These are phyloP conservation scores for Ephemerocybe angulata DNA, from an alignment of 768 basidiomycete species.

Conservation along the genomic window DNA sequence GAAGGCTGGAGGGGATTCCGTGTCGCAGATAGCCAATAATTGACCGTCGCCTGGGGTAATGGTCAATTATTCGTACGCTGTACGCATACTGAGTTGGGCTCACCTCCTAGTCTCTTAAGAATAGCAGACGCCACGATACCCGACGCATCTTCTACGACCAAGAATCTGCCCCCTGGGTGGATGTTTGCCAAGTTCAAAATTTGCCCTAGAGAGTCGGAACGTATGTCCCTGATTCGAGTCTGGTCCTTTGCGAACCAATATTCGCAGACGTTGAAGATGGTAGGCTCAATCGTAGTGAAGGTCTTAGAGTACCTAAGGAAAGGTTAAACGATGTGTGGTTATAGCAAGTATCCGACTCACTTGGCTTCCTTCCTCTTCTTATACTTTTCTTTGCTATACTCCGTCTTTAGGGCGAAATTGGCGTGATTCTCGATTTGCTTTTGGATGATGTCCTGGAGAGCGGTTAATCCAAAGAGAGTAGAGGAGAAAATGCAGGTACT, in stretches of 20 bases:
- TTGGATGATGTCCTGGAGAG: slow-evolving; percentile 85
- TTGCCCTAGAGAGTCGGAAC: slow-evolving; percentile 86
- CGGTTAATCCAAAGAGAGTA: slow-evolving; percentile 10
- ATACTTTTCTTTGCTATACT: slow-evolving; percentile 99
- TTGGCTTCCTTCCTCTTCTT: slow-evolving; percentile 95
- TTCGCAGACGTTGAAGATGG: slow-evolving; percentile 80
- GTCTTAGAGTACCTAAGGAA: slow-evolving; percentile 73
- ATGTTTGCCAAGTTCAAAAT: slow-evolving; percentile 81
- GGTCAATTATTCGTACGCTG: slow-evolving; percentile 5
- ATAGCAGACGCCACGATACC: slow-evolving; percentile 84
- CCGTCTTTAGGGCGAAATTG: slow-evolving; percentile 90
- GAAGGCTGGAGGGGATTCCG: slow-evolving; percentile 91
- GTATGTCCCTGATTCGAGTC: slow-evolving; percentile 74
- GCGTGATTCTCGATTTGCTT: slow-evolving; percentile 91
- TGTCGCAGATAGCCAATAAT: slow-evolving; percentile 80
- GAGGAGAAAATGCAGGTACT: slow-evolving; percentile 21
- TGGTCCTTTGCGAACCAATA: slow-evolving; percentile 89
- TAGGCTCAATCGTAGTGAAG: slow-evolving; percentile 86
- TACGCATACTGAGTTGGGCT: slow-evolving; percentile 2
- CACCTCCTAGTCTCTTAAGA: slow-evolving; percentile 83
- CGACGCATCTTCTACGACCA: slow-evolving; percentile 89
- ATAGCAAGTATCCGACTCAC: slow-evolving; percentile 41
- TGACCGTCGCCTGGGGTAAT: slow-evolving; percentile 63
- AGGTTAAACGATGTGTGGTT: neutral
- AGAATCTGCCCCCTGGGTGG: slow-evolving; percentile 79